Evolutionary conservation across 2,329 filamentous ascomycete species (phyloP).

Genomic region (Fusarium lateritium): DNA sequence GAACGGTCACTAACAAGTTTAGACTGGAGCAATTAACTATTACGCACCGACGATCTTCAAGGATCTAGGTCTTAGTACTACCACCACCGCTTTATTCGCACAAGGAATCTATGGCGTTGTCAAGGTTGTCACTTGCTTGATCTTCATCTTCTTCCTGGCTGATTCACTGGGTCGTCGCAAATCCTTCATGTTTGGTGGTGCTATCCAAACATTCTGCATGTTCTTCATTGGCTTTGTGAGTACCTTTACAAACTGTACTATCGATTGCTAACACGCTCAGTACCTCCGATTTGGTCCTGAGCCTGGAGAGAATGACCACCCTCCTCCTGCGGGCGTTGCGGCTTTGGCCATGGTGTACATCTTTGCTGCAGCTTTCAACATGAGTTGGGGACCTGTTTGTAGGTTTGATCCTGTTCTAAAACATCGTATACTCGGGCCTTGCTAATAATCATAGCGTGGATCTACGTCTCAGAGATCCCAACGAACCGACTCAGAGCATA

Average conservation of each 20-base stretch:
- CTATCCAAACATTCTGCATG: slow-evolving; percentile 60
- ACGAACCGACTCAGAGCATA: slow-evolving; percentile 70
- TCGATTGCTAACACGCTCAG: slow-evolving; percentile 7
- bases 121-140: slow-evolving; percentile 72
- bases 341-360: slow-evolving; percentile 73
- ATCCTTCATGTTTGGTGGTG: slow-evolving; percentile 48
- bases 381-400: slow-evolving; percentile 74
- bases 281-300: slow-evolving; percentile 67
- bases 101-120: slow-evolving; percentile 76
- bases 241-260: accelerated
- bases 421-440: too few species aligned
- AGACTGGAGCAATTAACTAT: slow-evolving; percentile 63
- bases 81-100: slow-evolving; percentile 72
- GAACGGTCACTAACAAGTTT: neutral
- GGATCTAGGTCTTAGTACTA: slow-evolving; percentile 67
- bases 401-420: slow-evolving; percentile 54
- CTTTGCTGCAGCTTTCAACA: slow-evolving; percentile 73
- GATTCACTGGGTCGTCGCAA: slow-evolving; percentile 74
- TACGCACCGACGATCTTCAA: slow-evolving; percentile 75
- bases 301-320: slow-evolving; percentile 53
- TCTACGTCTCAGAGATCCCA: slow-evolving; percentile 73
- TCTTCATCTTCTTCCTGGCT: slow-evolving; percentile 74
- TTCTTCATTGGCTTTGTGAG: slow-evolving; percentile 69
- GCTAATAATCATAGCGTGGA: slow-evolving; percentile 40
- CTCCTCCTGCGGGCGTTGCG: slow-evolving; percentile 63